Percentiles rank a stretch among this genome's conserved stretches.
phyloP scores from a whole-genome alignment of 2,329 filamentous ascomycete species.

The Alternaria triticina region DNA sequence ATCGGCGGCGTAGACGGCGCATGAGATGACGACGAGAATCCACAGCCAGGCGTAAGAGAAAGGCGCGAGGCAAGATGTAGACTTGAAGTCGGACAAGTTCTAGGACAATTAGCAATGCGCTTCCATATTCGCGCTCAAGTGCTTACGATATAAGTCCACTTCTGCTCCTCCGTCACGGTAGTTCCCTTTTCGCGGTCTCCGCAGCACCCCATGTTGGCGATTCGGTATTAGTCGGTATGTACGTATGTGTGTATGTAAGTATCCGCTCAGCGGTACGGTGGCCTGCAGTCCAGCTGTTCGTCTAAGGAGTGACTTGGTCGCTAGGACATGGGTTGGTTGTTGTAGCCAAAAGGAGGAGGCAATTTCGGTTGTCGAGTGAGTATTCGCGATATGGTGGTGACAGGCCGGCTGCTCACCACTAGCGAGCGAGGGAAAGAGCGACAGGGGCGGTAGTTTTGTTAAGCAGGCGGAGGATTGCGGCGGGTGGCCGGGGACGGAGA shows the following conservation, averaged over 20 bases:
- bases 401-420: constrained; percentile 50
- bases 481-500: constrained; percentile 15
- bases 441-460: constrained; percentile 34
- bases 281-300: constrained; percentile 46
- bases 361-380: constrained; percentile 14
- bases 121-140: neutral
- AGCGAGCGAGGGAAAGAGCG: constrained; percentile 34
- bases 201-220: constrained; percentile 45
- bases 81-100: constrained; percentile 77
- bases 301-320: constrained; percentile 39
- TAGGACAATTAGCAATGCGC: constrained; percentile 34
- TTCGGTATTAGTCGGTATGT: constrained; percentile 35
- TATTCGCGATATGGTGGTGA: constrained; percentile 35
- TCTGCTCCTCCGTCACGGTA: constrained; percentile 54
- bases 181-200: constrained; percentile 47
- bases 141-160: constrained; percentile 92
- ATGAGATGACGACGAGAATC: constrained; percentile 76
- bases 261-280: constrained; percentile 44
- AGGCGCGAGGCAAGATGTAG: constrained; percentile 75
- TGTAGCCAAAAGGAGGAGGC: neutral
- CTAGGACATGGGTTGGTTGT: constrained; percentile 34
- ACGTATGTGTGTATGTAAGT: constrained; percentile 22
- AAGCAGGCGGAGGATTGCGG: constrained; percentile 20
- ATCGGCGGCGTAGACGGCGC: constrained; percentile 87
- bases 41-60: constrained; percentile 87